Evolutionary conservation across 2,329 filamentous ascomycete genomes (phyloP).

Genomic region (Claviceps maximensis): DNA sequence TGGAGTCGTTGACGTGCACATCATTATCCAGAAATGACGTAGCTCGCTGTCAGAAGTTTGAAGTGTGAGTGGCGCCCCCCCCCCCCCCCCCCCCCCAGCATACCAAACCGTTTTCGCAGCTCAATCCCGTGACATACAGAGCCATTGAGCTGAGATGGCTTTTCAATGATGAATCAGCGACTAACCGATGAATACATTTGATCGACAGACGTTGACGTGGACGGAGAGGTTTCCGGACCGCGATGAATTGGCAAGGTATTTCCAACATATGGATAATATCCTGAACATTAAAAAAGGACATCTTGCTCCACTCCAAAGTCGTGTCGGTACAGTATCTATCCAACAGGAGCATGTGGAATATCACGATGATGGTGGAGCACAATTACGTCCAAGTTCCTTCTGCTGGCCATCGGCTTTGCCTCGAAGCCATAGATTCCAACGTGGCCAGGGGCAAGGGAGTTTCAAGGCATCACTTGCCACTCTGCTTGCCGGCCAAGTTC

Average conservation of each 20-base stretch:
- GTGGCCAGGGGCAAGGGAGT: constrained; percentile 45
- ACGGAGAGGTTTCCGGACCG: constrained; percentile 36
- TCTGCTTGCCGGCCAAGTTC: constrained; percentile 48
- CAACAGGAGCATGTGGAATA: constrained; percentile 31
- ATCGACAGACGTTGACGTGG: constrained; percentile 45
- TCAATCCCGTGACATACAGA: no score
- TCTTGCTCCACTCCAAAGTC: constrained; percentile 42
- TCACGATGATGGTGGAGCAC: constrained; percentile 35
- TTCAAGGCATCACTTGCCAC: constrained; percentile 46
- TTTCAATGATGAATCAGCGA: neutral
- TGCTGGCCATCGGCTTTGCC: constrained; percentile 43
- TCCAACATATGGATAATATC: constrained; percentile 44
- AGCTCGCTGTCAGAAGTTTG: constrained; percentile 37
- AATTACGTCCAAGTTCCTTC: constrained; percentile 36
- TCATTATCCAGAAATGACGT: no score
- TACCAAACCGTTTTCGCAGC: no score
- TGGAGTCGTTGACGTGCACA: constrained; percentile 42
- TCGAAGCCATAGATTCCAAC: constrained; percentile 48
- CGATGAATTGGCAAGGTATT: constrained; percentile 41
- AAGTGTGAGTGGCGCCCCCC: neutral
- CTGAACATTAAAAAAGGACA: constrained; percentile 42
- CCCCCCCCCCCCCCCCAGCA: no score
- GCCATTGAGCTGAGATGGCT: no score
- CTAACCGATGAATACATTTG: neutral
- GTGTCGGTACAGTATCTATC: constrained; percentile 38